Evolutionary conservation across 495 filamentous ascomycete species (phyloP).

Genomic region (Aspergillus bridgeri): DNA sequence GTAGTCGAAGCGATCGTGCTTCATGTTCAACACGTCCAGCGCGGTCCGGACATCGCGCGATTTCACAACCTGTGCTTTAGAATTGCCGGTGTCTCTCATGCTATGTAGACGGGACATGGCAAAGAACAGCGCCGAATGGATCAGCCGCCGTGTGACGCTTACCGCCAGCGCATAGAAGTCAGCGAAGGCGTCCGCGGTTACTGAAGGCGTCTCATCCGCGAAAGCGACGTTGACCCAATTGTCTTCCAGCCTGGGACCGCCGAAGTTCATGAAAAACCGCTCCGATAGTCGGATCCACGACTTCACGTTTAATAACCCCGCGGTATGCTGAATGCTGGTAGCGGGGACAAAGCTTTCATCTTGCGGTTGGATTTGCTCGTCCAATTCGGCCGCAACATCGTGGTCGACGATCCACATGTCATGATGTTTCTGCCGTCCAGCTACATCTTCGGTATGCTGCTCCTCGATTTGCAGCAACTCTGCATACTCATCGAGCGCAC

Average conservation of each 20-base stretch:
- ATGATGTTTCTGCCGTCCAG: conserved; percentile 53
- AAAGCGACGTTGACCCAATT: conserved; percentile 61
- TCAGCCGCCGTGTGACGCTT: conserved; percentile 63
- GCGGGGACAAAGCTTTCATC: background rate
- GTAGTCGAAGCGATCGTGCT: conserved; percentile 38
- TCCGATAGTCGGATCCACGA: conserved; percentile 64
- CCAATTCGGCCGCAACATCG: conserved; percentile 38
- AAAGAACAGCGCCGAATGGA: conserved; percentile 64
- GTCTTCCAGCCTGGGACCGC: conserved; percentile 45
- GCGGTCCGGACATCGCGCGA: conserved; percentile 64
- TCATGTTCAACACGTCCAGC: conserved; percentile 46
- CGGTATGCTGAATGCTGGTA: conserved; percentile 41
- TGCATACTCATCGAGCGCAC: conserved; percentile 64
- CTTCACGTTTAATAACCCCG: conserved; percentile 54
- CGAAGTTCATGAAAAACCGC: conserved; percentile 75
- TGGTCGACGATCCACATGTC: conserved; percentile 54
- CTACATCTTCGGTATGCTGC: conserved; percentile 49
- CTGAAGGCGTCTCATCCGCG: conserved; percentile 54
- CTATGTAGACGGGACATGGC: conserved; percentile 55
- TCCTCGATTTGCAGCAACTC: conserved; percentile 57
- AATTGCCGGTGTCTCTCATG: conserved; percentile 32
- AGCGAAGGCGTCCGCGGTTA: conserved; percentile 63
- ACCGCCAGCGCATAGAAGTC: conserved; percentile 71
- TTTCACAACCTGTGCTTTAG: conserved; percentile 41
- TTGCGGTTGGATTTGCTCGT: conserved; percentile 20